A percentile compares a stretch with the other conserved stretches of the same genome.
Conservation (phyloP, 495 filamentous ascomycete species). For the Aspergillus bertholletiae region DNA sequence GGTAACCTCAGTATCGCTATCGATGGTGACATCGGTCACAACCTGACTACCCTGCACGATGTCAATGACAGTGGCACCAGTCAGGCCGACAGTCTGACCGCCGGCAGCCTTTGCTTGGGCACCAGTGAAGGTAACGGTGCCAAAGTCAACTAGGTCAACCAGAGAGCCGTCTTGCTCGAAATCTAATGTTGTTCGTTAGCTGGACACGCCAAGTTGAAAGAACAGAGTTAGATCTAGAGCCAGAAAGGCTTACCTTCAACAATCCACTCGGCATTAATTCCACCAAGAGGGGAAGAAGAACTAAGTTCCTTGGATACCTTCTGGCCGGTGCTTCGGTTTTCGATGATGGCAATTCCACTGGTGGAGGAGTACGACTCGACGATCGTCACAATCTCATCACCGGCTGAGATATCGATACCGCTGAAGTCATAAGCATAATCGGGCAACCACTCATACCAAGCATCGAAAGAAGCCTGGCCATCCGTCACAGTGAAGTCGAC, state of each 20-base stretch:
- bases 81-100: constrained; percentile 23
- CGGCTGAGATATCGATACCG: constrained; percentile 44
- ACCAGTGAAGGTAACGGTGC: constrained; percentile 39
- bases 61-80: constrained; percentile 37
- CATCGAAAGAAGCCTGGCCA: constrained; percentile 36
- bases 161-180: constrained; percentile 33
- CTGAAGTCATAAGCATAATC: constrained; percentile 50
- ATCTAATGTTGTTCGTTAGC: constrained; percentile 23
- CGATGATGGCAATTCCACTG: constrained; percentile 44
- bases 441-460: constrained; percentile 62
- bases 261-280: constrained; percentile 57
- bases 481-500: constrained; percentile 47
- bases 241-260: constrained; percentile 38
- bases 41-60: constrained; percentile 36
- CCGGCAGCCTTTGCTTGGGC: constrained; percentile 19
- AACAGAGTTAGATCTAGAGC: not conserved
- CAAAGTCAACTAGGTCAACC: constrained; percentile 48
- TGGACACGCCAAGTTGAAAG: not conserved
- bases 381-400: constrained; percentile 51
- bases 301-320: constrained; percentile 46
- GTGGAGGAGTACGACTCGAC: constrained; percentile 42
- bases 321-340: constrained; percentile 49
- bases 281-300: constrained; percentile 17
- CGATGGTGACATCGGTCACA: constrained; percentile 29
- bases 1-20: constrained; percentile 23